These are phyloP conservation scores for Triticum urartu DNA, from an alignment of 176 grass and related monocot genomes.

Conservation along the genomic window DNA sequence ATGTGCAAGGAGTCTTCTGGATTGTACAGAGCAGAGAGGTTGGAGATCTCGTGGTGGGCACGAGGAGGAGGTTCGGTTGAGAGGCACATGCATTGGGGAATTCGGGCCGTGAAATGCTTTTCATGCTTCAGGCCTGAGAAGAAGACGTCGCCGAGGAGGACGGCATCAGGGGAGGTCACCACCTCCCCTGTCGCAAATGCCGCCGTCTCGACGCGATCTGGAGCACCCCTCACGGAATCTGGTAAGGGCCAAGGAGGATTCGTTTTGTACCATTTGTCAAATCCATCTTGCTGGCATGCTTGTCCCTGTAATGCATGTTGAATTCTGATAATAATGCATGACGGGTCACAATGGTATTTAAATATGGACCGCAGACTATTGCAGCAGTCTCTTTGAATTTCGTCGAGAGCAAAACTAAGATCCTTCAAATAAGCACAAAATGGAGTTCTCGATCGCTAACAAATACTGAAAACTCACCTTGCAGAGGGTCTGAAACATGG, in stretches of 20 bases:
- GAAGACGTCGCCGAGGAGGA: slow-evolving; percentile 28
- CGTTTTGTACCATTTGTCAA: slow-evolving; percentile 5
- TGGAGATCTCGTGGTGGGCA: not conserved
- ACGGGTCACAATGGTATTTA: slow-evolving; percentile 17
- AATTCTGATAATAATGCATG: not conserved
- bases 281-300: slow-evolving; percentile 7
- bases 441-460: slow-evolving; percentile 11
- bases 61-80: slow-evolving; percentile 26
- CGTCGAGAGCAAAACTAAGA: not conserved
- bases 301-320: not conserved
- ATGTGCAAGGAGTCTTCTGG: not conserved
- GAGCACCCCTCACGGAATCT: slow-evolving; percentile 13
- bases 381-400: not conserved
- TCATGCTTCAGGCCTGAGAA: slow-evolving; percentile 62
- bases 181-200: not conserved
- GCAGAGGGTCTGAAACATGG: slow-evolving; percentile 41
- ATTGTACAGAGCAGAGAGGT: not conserved
- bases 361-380: not conserved
- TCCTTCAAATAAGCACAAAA: not conserved
- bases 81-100: slow-evolving; percentile 14
- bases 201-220: not conserved
- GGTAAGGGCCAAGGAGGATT: slow-evolving; percentile 38
- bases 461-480: slow-evolving; percentile 7
- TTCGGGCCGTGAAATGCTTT: slow-evolving; percentile 67
- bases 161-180: not conserved